These are phyloP conservation scores for Parvularia atlantis DNA, from an alignment of 78 protist genomes.

Conservation along the genomic window DNA sequence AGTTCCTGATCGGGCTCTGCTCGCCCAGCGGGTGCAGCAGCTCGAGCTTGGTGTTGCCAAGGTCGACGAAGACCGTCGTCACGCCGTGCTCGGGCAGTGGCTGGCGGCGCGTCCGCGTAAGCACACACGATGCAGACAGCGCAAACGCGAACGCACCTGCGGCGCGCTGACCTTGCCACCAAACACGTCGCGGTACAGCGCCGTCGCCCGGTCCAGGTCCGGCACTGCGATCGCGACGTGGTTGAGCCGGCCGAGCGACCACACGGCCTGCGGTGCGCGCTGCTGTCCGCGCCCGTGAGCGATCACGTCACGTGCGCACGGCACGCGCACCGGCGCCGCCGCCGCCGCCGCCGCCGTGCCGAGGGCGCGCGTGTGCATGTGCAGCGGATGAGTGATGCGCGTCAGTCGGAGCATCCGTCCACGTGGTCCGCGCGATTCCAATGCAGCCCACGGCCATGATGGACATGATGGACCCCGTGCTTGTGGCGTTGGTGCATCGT, in stretches of 20 bases:
- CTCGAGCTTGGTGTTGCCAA: slow-evolving; percentile 73
- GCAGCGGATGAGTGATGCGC: too few species aligned
- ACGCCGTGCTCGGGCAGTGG: slow-evolving; percentile 85
- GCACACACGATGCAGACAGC: neutral
- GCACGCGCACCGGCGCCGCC: too few species aligned
- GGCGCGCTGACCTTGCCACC: slow-evolving; percentile 73
- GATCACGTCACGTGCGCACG: too few species aligned
- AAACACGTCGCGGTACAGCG: slow-evolving; percentile 53
- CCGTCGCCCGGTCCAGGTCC: slow-evolving; percentile 36
- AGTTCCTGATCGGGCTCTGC: slow-evolving; percentile 69
- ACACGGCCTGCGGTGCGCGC: too few species aligned
- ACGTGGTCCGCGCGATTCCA: too few species aligned
- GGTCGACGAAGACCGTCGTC: slow-evolving; percentile 71
- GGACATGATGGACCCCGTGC: too few species aligned
- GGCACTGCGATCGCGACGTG: slow-evolving; percentile 91
- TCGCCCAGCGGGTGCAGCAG: slow-evolving; percentile 77
- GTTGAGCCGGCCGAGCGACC: slow-evolving; percentile 70
- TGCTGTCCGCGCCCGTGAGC: too few species aligned
- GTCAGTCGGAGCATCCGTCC: too few species aligned
- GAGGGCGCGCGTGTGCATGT: too few species aligned
- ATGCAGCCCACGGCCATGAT: too few species aligned
- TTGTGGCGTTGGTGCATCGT: too few species aligned
- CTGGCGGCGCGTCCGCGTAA: slow-evolving; percentile 1
- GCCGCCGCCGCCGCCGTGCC: too few species aligned
- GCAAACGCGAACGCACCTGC: slow-evolving; percentile 11